Conservation (phyloP, 2,329 filamentous ascomycete species). For the Orbilia oligospora region DNA sequence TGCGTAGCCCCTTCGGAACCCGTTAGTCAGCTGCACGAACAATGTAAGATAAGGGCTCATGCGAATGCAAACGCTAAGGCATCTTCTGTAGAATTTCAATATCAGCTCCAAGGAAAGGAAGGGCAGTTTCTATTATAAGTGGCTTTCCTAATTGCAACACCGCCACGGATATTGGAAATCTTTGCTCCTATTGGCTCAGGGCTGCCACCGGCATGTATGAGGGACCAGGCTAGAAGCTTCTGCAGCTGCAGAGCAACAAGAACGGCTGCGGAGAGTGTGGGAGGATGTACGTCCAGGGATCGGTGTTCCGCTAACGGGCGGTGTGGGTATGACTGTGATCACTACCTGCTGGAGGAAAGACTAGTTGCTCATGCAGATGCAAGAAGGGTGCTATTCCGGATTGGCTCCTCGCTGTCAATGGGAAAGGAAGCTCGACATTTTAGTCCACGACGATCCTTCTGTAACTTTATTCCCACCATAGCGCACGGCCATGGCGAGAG, state of each 20-base stretch:
- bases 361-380: conserved; percentile 27
- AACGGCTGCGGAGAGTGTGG: conserved; percentile 38
- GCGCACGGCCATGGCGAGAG: conserved; percentile 4
- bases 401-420: conserved; percentile 17
- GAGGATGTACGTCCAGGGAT: conserved; percentile 38
- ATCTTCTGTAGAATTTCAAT: conserved; percentile 11
- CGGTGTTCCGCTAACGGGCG: conserved; percentile 18
- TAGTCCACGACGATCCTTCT: conserved; percentile 39
- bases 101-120: conserved; percentile 1
- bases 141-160: conserved; percentile 49
- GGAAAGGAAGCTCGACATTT: conserved; percentile 30
- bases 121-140: conserved; percentile 14
- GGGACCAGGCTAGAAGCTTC: conserved; percentile 42
- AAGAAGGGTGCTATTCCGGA: conserved; percentile 27
- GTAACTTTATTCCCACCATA: conserved; percentile 46
- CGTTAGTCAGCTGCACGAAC: conserved; percentile 6
- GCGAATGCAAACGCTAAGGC: conserved; percentile 23
- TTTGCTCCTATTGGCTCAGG: conserved; percentile 41
- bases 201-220: conserved; percentile 1
- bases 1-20: neutral
- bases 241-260: conserved; percentile 54
- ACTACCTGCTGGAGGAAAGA: conserved; percentile 19
- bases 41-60: conserved; percentile 1
- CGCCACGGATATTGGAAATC: conserved; percentile 29
- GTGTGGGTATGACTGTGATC: conserved; percentile 35